phyloP scores from a whole-genome alignment of 129 eudicot genomes.

The Arctium minus region DNA sequence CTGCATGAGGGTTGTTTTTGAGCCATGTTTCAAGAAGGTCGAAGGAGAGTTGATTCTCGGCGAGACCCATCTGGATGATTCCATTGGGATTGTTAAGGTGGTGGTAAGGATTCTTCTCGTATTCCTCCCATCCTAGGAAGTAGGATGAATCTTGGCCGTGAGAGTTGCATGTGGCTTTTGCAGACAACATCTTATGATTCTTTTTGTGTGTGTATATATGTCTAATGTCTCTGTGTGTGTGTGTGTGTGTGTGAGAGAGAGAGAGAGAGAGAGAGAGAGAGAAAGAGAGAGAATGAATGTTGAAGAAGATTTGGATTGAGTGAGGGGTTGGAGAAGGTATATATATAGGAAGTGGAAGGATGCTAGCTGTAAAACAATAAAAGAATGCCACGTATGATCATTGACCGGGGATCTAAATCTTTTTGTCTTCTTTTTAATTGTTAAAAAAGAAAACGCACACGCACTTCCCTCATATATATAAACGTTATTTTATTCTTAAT shows the following conservation, averaged over 20 bases:
- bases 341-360: conserved; percentile 1
- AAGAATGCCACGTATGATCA: conserved; percentile 23
- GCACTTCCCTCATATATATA: background rate
- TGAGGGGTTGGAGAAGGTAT: conserved; percentile 6
- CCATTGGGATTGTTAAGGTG: conserved; percentile 58
- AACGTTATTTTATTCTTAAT: background rate
- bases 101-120: conserved; percentile 82
- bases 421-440: background rate
- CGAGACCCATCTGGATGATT: conserved; percentile 92
- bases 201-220: too few species aligned
- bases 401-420: conserved; percentile 15
- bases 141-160: conserved; percentile 95
- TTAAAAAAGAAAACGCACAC: conserved; percentile 6
- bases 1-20: conserved; percentile 52
- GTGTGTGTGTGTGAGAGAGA: background rate
- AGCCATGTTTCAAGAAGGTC: conserved; percentile 87
- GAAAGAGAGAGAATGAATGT: background rate
- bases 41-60: conserved; percentile 91
- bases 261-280: background rate
- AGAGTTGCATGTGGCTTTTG: conserved; percentile 57
- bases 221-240: background rate
- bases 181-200: conserved; percentile 50
- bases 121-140: conserved; percentile 96
- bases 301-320: conserved; percentile 23
- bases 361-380: conserved; percentile 6